A percentile compares a stretch with the other conserved stretches of the same genome.
These are phyloP conservation scores for Lantana camara DNA, from an alignment of 257 asterid genomes.

Conservation along the genomic window DNA sequence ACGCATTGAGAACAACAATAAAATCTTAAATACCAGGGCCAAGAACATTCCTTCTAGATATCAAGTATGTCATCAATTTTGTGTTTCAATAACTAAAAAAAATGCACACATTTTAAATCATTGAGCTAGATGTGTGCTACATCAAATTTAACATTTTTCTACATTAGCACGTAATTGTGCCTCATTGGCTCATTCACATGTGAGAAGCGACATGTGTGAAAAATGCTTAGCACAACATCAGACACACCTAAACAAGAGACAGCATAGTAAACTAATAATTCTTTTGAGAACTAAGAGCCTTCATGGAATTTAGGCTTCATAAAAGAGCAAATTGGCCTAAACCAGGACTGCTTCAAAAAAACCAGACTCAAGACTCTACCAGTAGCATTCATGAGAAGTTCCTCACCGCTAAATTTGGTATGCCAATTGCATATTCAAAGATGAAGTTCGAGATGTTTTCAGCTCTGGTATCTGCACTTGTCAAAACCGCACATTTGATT, in stretches of 20 bases:
- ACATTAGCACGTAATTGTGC: constrained; percentile 1
- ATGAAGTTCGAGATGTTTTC: constrained; percentile 64
- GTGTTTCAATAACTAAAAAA: constrained; percentile 10
- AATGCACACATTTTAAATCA: constrained; percentile 19
- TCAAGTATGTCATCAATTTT: constrained; percentile 15
- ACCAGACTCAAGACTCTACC: constrained; percentile 42
- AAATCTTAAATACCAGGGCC: constrained; percentile 8
- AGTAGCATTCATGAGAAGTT: constrained; percentile 56
- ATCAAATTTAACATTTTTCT: background rate
- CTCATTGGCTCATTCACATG: constrained; percentile 15
- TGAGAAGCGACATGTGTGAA: constrained; percentile 15
- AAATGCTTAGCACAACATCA: constrained; percentile 18
- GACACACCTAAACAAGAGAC: too few relatives aligned
- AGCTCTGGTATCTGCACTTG: constrained; percentile 54
- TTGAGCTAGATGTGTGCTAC: background rate
- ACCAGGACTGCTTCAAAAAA: constrained; percentile 24
- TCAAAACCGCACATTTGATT: constrained; percentile 26
- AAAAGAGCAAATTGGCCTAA: constrained; percentile 8
- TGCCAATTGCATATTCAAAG: constrained; percentile 53
- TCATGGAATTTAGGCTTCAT: constrained; percentile 23
- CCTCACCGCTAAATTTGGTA: constrained; percentile 75
- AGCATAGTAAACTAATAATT: constrained; percentile 10
- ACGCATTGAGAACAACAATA: constrained; percentile 2
- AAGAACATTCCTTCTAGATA: constrained; percentile 2
- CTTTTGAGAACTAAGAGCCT: constrained; percentile 19